These are phyloP conservation scores for Sporisorium scitamineum DNA, from an alignment of 1,284 basidiomycete genomes.

Conservation along the genomic window DNA sequence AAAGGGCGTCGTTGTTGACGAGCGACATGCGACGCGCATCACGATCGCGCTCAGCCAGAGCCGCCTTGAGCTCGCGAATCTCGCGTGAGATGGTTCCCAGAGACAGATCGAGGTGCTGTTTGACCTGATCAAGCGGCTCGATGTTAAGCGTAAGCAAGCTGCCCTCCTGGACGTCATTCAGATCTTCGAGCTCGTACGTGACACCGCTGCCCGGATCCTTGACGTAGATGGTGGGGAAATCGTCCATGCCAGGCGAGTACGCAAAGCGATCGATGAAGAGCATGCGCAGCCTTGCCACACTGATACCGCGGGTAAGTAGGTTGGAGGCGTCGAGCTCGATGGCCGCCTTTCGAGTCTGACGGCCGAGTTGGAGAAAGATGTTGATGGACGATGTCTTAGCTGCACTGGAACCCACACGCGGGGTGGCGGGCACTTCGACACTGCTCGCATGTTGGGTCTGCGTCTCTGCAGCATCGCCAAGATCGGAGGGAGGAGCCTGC, in stretches of 20 bases:
- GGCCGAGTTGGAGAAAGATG: slow-evolving; percentile 89
- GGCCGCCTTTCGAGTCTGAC: slow-evolving; percentile 88
- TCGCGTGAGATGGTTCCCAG: slow-evolving; percentile 88
- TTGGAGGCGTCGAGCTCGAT: slow-evolving; percentile 73
- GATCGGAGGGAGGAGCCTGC: slow-evolving; percentile 19
- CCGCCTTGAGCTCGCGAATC: slow-evolving; percentile 86
- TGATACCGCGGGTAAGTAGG: slow-evolving; percentile 70
- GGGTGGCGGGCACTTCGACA: slow-evolving; percentile 5
- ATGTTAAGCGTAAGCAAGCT: slow-evolving; percentile 92
- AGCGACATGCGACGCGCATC: slow-evolving; percentile 43
- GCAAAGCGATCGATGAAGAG: slow-evolving; percentile 95
- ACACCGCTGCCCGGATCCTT: slow-evolving; percentile 90
- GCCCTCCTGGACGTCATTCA: slow-evolving; percentile 90
- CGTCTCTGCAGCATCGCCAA: slow-evolving; percentile 14
- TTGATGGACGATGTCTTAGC: slow-evolving; percentile 21
- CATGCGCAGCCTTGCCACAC: slow-evolving; percentile 80
- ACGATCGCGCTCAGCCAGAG: slow-evolving; percentile 72
- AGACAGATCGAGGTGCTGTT: slow-evolving; percentile 93
- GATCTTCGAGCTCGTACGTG: slow-evolving; percentile 94
- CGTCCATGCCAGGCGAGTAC: slow-evolving; percentile 87
- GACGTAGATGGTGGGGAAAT: slow-evolving; percentile 96
- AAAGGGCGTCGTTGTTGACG: slow-evolving; percentile 21
- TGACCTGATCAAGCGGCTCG: slow-evolving; percentile 97
- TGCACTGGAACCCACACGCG: slow-evolving; percentile 12
- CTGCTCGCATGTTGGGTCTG: background rate